Percentiles rank a stretch among this genome's conserved stretches.
phyloP scores from a whole-genome alignment of 257 asterid genomes.

The Parsonsia alboflavescens region DNA sequence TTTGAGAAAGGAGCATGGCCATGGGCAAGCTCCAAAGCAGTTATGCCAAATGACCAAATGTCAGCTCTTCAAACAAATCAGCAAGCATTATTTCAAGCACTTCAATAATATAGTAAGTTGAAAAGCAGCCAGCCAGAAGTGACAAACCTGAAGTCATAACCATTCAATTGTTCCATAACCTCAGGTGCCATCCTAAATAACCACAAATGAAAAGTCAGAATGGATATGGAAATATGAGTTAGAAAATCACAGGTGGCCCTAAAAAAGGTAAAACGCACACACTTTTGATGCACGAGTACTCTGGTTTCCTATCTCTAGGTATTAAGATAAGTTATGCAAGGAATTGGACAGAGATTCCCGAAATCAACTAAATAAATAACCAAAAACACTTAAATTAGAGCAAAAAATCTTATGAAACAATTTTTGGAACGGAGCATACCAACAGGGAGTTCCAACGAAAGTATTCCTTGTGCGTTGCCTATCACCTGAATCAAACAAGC shows the following conservation, averaged over 20 bases:
- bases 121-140: constrained; percentile 17
- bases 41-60: constrained; percentile 99
- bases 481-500: constrained; percentile 92
- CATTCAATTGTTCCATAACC: constrained; percentile 95
- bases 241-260: not conserved
- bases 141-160: constrained; percentile 93
- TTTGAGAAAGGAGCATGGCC: constrained; percentile 99
- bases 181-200: constrained; percentile 98
- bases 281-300: not conserved
- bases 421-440: constrained; percentile 47
- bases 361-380: constrained; percentile 13
- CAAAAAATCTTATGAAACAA: constrained; percentile 6
- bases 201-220: constrained; percentile 14
- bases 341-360: not conserved
- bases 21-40: constrained; percentile 98
- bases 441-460: constrained; percentile 98
- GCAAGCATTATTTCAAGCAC: not conserved
- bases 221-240: not conserved
- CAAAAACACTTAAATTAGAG: not conserved
- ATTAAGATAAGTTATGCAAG: not conserved
- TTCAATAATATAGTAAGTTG: constrained; percentile 1
- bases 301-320: not conserved
- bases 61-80: constrained; percentile 61
- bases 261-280: not conserved
- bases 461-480: constrained; percentile 92